Base-by-base conservation (phyloP, 179 eudicot genomes). In the Camellia oleifera region DNA sequence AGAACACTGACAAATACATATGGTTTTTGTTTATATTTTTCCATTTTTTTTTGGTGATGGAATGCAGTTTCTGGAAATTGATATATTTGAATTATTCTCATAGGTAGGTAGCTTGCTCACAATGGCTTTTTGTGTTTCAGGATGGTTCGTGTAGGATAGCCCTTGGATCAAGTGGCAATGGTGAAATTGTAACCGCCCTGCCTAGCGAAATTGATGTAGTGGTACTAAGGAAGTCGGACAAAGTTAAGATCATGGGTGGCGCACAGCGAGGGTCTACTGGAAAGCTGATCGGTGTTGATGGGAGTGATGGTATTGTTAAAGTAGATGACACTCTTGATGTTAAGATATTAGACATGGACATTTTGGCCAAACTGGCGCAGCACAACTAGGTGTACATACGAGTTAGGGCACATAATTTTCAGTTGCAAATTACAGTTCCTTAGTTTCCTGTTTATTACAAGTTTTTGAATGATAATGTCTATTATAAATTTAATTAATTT, bases 171-270 rank as follows among this genome's bases (percentile, higher is more conserved):
- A 88, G 79, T 46, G 97, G 98, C 23, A 88, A 79, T 74, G 97
- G 93, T 0, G 99, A 94, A 32, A 77, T 78, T n/a, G 75, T 94
- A 44, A 87, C 89, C 32, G 92, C 84, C 5, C 72, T 83, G 64
- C 90, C 98, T 1, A 88, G 79, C 48, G 99, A 96, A 75, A 86
- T 94, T 2, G 97, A 94, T 69, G 75, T 90, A 20, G 88, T 96
- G 54, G 86, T 85, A 2, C 99, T 98, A 7, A 87, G 94, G 56
- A 96, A 96, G 80, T 77, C 85, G 0, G 98, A 96, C 79, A 96
- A 89, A 83, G 91, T 96, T 54, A 96, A 92, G 87, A 96, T 96
- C 65, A 88, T 96, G 92, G 97, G 98, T 5, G 98, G 99, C 5
- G 86, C 92, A 5, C 95, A 90, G 23, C 94, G 97, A 12, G 99